Conservation (phyloP, 208 protist species). For the Wallacemonas collosoma region DNA sequence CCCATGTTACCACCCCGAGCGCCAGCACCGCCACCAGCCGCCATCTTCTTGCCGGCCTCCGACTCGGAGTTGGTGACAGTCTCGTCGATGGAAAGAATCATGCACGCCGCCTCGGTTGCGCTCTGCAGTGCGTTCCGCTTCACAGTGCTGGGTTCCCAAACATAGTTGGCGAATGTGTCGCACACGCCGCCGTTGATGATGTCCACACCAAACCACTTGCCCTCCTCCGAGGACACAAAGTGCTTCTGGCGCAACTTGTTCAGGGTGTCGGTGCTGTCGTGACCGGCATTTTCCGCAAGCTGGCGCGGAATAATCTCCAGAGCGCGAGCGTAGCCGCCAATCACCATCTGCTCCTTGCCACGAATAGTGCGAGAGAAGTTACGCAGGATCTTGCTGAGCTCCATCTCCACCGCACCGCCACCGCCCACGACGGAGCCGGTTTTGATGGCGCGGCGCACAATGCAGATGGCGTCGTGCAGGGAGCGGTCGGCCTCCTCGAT, state of each 20-base stretch:
- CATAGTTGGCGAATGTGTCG: conserved; percentile 97
- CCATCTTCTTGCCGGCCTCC: conserved; percentile 89
- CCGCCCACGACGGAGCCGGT: conserved; percentile 98
- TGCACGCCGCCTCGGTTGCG: conserved; percentile 99
- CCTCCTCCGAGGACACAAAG: conserved; percentile 47
- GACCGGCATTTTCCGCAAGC: conserved; percentile 99
- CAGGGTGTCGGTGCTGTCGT: conserved; percentile 99
- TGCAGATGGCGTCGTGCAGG: conserved; percentile 99
- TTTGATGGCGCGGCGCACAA: conserved; percentile 97
- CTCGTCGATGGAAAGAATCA: conserved; percentile 99
- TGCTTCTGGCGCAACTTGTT: conserved; percentile 99
- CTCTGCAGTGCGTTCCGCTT: conserved; percentile 99
- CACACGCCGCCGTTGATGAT: conserved; percentile 97
- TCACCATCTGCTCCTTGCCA: conserved; percentile 99
- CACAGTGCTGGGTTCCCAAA: conserved; percentile 99
- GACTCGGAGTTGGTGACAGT: conserved; percentile 97
- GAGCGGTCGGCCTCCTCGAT: conserved; percentile 99
- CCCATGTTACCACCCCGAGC: conserved; percentile 69
- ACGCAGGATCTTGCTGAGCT: conserved; percentile 97
- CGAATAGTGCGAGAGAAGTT: conserved; percentile 96
- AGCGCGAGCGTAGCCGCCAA: conserved; percentile 98
- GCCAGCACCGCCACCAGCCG: conserved; percentile 55
- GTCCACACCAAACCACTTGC: conserved; percentile 98
- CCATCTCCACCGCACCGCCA: conserved; percentile 99
- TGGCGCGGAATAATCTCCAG: conserved; percentile 99